Evolutionary conservation across 1,139 yeast species (phyloP).

Genomic region (Pichia sp.): DNA sequence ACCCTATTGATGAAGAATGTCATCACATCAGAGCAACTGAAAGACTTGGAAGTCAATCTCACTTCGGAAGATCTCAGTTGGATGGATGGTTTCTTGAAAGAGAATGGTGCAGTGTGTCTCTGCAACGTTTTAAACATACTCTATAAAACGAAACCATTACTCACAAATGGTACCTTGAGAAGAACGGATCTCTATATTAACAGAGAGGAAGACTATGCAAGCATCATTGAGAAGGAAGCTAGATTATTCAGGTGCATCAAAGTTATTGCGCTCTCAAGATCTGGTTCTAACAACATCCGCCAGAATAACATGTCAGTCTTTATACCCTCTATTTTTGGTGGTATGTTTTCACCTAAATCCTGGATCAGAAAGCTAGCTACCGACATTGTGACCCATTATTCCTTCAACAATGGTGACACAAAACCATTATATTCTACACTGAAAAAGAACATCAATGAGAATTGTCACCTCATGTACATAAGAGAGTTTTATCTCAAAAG

Average conservation of each 20-base stretch:
- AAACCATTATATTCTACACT: slow-evolving; percentile 55
- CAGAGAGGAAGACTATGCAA: slow-evolving; percentile 29
- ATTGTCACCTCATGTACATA: slow-evolving; percentile 44
- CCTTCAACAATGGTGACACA: slow-evolving; percentile 33
- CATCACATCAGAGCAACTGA: slow-evolving; percentile 64
- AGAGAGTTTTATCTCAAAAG: slow-evolving; percentile 19
- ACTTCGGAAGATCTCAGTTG: slow-evolving; percentile 89
- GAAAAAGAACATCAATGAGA: slow-evolving; percentile 52
- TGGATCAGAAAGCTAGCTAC: slow-evolving; percentile 79
- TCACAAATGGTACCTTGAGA: slow-evolving; percentile 1
- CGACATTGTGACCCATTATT: slow-evolving; percentile 58
- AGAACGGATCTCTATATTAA: slow-evolving; percentile 20
- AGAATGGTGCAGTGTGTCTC: slow-evolving; percentile 86
- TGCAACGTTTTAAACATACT: slow-evolving; percentile 40
- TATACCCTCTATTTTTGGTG: slow-evolving; percentile 53
- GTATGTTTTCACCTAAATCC: slow-evolving; percentile 55
- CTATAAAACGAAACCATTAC: slow-evolving; percentile 26
- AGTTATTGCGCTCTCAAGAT: slow-evolving; percentile 47
- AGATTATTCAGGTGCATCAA: slow-evolving; percentile 57
- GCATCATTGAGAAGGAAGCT: slow-evolving; percentile 47
- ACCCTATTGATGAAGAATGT: slow-evolving; percentile 63
- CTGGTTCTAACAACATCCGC: slow-evolving; percentile 38
- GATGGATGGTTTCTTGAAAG: slow-evolving; percentile 75
- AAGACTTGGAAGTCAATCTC: slow-evolving; percentile 82
- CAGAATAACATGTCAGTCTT: slow-evolving; percentile 44